Evolutionary conservation across 192 early-diverging fungal genomes (phyloP), one percentile per base, ranked within the genome.

Genomic region (Backusella parvicylindrica): DNA sequence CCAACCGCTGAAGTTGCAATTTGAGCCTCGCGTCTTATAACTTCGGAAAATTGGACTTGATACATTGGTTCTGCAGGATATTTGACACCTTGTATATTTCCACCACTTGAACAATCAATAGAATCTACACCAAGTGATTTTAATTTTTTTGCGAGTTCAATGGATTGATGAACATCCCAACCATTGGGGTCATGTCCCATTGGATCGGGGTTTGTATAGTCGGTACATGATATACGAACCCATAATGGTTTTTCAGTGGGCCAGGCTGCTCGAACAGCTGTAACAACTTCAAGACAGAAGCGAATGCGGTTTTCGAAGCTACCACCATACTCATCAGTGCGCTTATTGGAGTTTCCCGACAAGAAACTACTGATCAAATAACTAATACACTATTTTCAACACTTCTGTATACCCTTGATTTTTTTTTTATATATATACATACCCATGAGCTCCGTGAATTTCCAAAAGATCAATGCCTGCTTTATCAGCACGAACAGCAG

Each of bases 301-400:
- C 94, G 90, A 13, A 85, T 83, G 72, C 96, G 91, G 86, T 98
- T 98, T 74, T 97, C 93, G 43, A 96, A 91, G 1, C 89, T 89
- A 0, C 97, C 96, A 47, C 97, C 97, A 78, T 96, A 99, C 63
- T 92, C 71, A 80, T 99, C 97, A 1, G 94, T 96, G 72, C 97
- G 91, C 32, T 88, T 71, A 84, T 99, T 98, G 64, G 91, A 85
- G 21, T 94, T 68, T 3, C 93, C 91, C 9, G 91, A 92, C 13
- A 96, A 70, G 78, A 98, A 97, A 75, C 89, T 83, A 80, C 91
- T 81, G 68, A 94, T 77, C 60, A 99, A 81, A 80, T 97, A 99
- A 4, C 97, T n/a, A 96, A 69, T 75, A 98, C 95, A 76, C 89
- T 81, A 81, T 89, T 79, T 68, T 94, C 76, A 49, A 98, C 79